Conservation (phyloP, 2,329 filamentous ascomycete genomes). For the Apiospora marii region DNA sequence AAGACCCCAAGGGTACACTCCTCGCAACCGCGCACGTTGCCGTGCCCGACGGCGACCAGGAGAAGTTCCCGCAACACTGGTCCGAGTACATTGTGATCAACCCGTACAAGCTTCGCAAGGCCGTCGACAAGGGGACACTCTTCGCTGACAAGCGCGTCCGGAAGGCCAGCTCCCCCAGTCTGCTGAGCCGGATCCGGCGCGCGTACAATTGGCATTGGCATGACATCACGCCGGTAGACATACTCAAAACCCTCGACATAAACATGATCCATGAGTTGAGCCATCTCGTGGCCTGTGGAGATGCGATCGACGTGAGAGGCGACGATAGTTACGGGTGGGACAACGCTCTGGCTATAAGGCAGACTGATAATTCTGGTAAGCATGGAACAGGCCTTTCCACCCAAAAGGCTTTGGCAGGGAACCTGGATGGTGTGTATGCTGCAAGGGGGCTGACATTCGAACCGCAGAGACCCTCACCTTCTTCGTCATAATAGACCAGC, state of each 20-base stretch:
- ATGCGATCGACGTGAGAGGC: not conserved
- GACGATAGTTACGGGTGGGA: not conserved
- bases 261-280: not conserved
- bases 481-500: conserved; percentile 1
- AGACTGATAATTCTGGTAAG: not conserved
- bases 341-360: not conserved
- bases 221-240: not conserved
- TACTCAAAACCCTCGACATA: not conserved
- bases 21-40: not conserved
- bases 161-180: not conserved
- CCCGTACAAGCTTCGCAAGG: not conserved
- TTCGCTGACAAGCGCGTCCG: not conserved
- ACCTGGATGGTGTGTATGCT: too few relatives aligned
- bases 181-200: not conserved
- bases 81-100: not conserved
- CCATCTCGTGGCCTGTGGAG: not conserved
- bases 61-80: not conserved
- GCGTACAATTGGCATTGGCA: not conserved
- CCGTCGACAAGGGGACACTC: not conserved
- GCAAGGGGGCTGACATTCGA: not conserved
- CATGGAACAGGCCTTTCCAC: not conserved
- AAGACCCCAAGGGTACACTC: not conserved
- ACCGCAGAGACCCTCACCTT: not conserved
- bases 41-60: not conserved
- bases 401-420: not conserved